phyloP scores from a whole-genome alignment of 2,329 filamentous ascomycete genomes.

The Cladosporium sp. region DNA sequence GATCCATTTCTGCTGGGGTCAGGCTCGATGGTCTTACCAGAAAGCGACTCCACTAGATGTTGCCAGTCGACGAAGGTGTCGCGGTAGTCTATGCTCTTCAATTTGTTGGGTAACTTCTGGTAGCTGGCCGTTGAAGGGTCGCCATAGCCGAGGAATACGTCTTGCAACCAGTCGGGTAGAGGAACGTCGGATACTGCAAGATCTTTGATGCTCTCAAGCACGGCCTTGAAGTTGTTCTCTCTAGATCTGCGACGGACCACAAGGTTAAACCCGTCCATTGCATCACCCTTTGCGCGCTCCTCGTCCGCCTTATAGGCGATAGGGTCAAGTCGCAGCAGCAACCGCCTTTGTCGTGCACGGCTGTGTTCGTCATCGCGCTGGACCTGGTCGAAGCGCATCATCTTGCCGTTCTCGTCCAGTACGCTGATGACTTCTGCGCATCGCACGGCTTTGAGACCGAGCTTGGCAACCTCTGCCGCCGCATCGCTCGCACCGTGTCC shows the following conservation, averaged over 20 bases:
- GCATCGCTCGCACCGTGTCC: conserved; percentile 43
- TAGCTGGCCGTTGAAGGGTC: conserved; percentile 86
- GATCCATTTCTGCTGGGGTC: conserved; percentile 65
- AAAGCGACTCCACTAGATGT: conserved; percentile 83
- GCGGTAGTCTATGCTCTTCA: conserved; percentile 78
- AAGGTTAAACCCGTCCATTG: conserved; percentile 82
- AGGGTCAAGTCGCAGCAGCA: conserved; percentile 79
- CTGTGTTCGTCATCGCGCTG: conserved; percentile 56
- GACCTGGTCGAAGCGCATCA: conserved; percentile 57
- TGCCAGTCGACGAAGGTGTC: conserved; percentile 97
- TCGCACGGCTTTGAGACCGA: conserved; percentile 68
- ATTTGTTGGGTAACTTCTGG: conserved; percentile 71
- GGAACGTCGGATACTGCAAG: conserved; percentile 81
- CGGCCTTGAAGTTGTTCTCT: conserved; percentile 96
- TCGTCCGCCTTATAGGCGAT: conserved; percentile 73
- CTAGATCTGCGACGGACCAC: conserved; percentile 76
- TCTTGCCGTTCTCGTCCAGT: conserved; percentile 76
- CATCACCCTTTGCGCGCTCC: conserved; percentile 63
- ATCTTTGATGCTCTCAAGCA: conserved; percentile 85
- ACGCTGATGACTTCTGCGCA: conserved; percentile 83
- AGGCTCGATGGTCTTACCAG: conserved; percentile 81
- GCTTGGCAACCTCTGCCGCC: conserved; percentile 50
- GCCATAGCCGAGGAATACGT: conserved; percentile 96
- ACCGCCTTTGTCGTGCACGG: conserved; percentile 59
- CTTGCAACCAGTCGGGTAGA: conserved; percentile 86